Percentiles rank a stretch among this genome's conserved stretches.
phyloP scores from a whole-genome alignment of 2,329 filamentous ascomycete species.

The Verticillium tricorpus region DNA sequence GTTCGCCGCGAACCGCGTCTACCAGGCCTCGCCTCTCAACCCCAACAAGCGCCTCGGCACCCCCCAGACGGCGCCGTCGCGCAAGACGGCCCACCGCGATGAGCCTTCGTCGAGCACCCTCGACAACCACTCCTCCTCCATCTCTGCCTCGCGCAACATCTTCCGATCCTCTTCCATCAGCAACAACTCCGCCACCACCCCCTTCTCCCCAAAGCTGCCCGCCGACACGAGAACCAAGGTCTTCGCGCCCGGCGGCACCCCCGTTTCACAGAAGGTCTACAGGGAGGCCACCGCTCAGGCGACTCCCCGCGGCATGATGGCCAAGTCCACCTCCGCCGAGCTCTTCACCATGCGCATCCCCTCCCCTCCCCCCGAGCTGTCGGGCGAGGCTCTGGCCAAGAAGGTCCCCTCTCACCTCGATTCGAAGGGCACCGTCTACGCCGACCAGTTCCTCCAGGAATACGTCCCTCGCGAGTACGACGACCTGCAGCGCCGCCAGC shows the following conservation, averaged over 20 bases:
- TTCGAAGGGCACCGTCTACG: constrained; percentile 51
- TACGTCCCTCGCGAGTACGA: constrained; percentile 54
- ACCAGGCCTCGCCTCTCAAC: constrained; percentile 31
- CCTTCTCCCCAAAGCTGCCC: constrained; percentile 43
- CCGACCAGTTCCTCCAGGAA: constrained; percentile 54
- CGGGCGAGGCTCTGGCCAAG: constrained; percentile 48
- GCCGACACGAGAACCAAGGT: constrained; percentile 41
- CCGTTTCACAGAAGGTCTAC: constrained; percentile 35
- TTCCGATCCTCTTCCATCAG: constrained; percentile 34
- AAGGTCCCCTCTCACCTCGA: constrained; percentile 49
- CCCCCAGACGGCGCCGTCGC: constrained; percentile 30
- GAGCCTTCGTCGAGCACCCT: constrained; percentile 29
- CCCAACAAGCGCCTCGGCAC: constrained; percentile 31
- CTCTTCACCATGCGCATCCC: constrained; percentile 56
- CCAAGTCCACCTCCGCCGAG: constrained; percentile 43
- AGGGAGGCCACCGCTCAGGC: constrained; percentile 42
- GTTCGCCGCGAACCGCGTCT: constrained; percentile 36
- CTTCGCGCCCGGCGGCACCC: constrained; percentile 41
- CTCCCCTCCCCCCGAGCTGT: constrained; percentile 51
- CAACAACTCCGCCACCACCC: constrained; percentile 22
- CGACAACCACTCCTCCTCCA: constrained; percentile 24
- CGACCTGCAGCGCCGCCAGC: constrained; percentile 56
- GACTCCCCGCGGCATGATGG: constrained; percentile 44
- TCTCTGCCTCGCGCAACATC: constrained; percentile 32
- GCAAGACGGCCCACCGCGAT: constrained; percentile 31